These are phyloP conservation scores for Zygnema cylindricum DNA, from an alignment of 139 green algal species.

Conservation along the genomic window DNA sequence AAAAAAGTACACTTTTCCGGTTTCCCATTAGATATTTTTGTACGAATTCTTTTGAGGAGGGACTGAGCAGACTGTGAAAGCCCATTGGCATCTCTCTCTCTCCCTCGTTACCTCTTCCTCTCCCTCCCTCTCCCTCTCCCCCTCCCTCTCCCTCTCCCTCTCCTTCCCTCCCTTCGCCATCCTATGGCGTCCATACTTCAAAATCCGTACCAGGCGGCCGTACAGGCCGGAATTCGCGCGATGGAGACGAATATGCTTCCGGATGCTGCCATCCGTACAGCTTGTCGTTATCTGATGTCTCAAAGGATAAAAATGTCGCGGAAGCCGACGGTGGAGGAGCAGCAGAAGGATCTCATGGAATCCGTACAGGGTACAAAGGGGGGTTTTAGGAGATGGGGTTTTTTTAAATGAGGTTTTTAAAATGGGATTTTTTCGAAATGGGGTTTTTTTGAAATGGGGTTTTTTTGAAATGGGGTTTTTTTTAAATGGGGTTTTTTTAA, in stretches of 20 bases:
- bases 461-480: no score
- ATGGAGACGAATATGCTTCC: slow-evolving; percentile 37
- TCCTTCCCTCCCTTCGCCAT: background rate
- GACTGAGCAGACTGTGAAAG: no score
- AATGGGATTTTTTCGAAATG: no score
- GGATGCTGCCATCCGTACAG: slow-evolving; percentile 21
- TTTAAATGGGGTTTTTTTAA: no score
- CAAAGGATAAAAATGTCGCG: slow-evolving; percentile 18
- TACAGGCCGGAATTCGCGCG: slow-evolving; percentile 14
- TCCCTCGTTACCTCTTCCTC: background rate
- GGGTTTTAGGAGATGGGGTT: no score
- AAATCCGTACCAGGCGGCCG: slow-evolving; percentile 21
- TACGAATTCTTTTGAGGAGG: no score
- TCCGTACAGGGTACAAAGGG: slow-evolving; percentile 35
- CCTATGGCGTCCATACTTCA: slow-evolving; percentile 22
- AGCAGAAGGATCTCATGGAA: slow-evolving; percentile 34
- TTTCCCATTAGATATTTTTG: no score
- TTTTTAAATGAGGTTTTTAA: no score
- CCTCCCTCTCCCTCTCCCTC: background rate
- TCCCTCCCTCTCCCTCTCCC: background rate
- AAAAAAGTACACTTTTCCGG: no score
- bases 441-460: no score
- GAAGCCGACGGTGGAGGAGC: slow-evolving; percentile 38
- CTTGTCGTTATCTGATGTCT: background rate
- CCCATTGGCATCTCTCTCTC: no score